Percentiles rank a stretch among this genome's conserved stretches.
Evolutionary conservation across 805 yeast genomes (phyloP).

Genomic region (Wickerhamiella allomyrinae): DNA sequence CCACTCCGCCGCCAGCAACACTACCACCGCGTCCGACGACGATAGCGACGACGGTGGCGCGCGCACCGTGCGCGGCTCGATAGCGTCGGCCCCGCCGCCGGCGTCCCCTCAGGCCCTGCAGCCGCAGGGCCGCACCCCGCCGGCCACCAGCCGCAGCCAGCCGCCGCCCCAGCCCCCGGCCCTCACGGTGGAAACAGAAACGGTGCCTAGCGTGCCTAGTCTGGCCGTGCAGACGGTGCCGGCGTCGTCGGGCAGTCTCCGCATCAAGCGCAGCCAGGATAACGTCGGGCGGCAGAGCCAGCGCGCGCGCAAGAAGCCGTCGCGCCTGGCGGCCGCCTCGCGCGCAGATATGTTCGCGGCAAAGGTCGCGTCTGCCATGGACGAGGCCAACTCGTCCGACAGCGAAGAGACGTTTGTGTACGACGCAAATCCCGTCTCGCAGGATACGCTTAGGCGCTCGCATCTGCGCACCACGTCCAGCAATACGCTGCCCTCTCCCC

Average conservation of each 20-base stretch:
- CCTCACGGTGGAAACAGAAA: constrained; percentile 44
- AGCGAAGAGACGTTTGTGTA: constrained; percentile 95
- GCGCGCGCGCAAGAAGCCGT: constrained; percentile 29
- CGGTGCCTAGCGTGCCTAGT: constrained; percentile 36
- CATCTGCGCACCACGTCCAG: constrained; percentile 14
- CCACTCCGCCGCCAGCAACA: not conserved
- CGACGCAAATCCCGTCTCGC: constrained; percentile 34
- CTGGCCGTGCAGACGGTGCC: constrained; percentile 21
- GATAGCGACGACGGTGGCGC: not conserved
- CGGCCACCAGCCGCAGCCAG: not conserved
- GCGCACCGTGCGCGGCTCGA: not conserved
- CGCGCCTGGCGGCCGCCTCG: constrained; percentile 33
- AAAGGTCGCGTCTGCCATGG: constrained; percentile 83
- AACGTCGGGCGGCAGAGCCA: constrained; percentile 14
- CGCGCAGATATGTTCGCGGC: constrained; percentile 93
- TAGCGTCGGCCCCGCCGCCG: not conserved
- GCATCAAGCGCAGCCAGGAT: constrained; percentile 21
- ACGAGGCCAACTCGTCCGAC: constrained; percentile 66
- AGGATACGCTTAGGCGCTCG: constrained; percentile 12
- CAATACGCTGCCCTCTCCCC: constrained; percentile 14
- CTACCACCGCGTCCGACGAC: not conserved
- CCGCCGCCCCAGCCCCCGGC: constrained; percentile 1
- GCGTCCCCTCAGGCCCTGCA: not conserved
- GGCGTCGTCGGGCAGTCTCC: constrained; percentile 8
- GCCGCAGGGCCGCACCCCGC: not conserved